Base-by-base conservation (phyloP, 1,139 yeast genomes). In the Hyphopichia burtonii region DNA sequence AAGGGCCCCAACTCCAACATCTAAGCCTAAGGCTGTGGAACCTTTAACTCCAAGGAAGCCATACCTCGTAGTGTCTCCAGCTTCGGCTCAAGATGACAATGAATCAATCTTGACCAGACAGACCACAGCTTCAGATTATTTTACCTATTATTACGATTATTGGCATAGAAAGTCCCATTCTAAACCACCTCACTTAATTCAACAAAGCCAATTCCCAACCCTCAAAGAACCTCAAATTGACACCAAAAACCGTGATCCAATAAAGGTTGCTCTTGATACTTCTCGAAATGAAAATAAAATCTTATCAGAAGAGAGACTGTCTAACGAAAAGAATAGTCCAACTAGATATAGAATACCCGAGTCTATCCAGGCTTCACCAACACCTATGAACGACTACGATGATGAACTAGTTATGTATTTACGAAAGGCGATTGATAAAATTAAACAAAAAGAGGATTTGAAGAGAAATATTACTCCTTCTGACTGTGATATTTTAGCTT, bases 131-230 rank as follows among this genome's bases (percentile, higher is more conserved):
- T 65, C 64, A 34, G 63, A 67, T 39, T 67, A 67, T 43, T 49
- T 59, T 14, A 57, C 62, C 32, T 71, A 68, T 47, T 73, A 71
- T 50, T 71, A 71, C 49, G 69, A 66, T 43, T 58, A 58, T 36
- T 51, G 59, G 43, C 51, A 54, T 31, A 42, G 43, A 20, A 44
- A 44, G 27, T 40, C 47, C 36, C 44, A 8, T 6, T 6, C 23
- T 6, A 20, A 20, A 20, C 23, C 23, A n/a, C n/a, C n/a, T n/a
- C n/a, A n/a, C n/a, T 20, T 8, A 20, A 20, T 20, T 20, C 23
- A 20, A 6, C 23, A 20, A 8, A 8, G 8, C 8, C 5, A 9
- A 8, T 25, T 25, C 12, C 28, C 28, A 8, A 12, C 7, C 8
- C 23, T 20, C 5, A 20, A 20, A 20, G 23, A 8, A 8, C 23